Base-by-base conservation (phyloP, 768 basidiomycete species). In the Lactarius sp. region DNA sequence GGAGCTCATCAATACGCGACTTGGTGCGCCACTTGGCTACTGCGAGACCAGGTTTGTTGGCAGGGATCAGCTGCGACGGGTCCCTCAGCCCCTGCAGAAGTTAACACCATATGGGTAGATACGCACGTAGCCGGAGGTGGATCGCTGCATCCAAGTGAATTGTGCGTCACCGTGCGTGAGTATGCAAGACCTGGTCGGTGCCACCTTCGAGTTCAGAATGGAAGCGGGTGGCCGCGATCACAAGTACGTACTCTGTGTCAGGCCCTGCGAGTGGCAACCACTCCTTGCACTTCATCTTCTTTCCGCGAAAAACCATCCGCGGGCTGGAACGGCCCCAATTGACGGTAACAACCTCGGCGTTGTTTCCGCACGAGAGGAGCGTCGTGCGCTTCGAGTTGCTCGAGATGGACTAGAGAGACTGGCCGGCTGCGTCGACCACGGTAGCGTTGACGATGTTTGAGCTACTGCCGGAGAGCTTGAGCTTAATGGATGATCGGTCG, bases 291-390 rank as follows among this genome's bases (percentile, higher is more conserved):
- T 20, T 65, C 9, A 46, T 33, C 50, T 60, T 65, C 54, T 60
- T 50, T 18, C 59, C 41, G 42, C 41, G 59, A n/a, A 52, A 65
- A 31, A 60, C 54, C 49, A 65, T 39, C 12, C 54, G 59, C 9
- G 64, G 64, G 56, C 42, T 65, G 9, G 59, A 37, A 9, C 64
- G 54, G 31, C 60, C 41, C 64, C 64, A 65, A 4, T 65, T 54
- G 41, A 65, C 18, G 34, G 59, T 56, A n/a, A 59, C 64, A 6
- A 65, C 49, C 59, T 60, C 47, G 4, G 27, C 27, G 4, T 46
- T 46, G 49, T 60, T 39, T 9, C 6, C 20, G 18, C 49, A 55
- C 31, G 59, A 56, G 33, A 56, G 16, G 10, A 65, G 16, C 1
- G 33, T 56, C 12, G 64, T 60, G 8, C 59, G 59, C 49, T 56